Evolutionary conservation across 1,284 basidiomycete species (phyloP), one percentile per base, ranked within the genome.

Genomic region (Cryptococcus floricola): DNA sequence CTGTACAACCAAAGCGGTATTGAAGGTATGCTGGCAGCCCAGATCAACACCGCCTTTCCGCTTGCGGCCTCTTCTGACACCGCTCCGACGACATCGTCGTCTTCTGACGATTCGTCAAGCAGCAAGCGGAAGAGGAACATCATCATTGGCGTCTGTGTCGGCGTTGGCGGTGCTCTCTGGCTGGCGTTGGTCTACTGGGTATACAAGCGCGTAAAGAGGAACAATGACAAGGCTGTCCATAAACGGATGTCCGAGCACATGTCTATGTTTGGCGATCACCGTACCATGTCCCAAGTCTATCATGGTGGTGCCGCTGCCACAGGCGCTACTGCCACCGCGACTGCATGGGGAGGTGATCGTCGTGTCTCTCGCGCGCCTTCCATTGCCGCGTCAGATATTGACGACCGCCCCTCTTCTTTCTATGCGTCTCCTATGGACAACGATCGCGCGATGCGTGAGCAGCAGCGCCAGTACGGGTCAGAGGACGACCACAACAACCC

Each of bases 81-180:
- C 31, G 57, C 61, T 16, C 60, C 53, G 6, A 56, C 56, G 4
- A 51, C 60, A 5, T 51, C 56, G n/a, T 38, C 50, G 9, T 53
- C 62, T 34, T 53, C 45, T 7, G 43, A 52, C 38, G 43, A 46
- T 6, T 55, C 55, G 5, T 57, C 55, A 14, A 51, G 49, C n/a
- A 54, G 48, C 50, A 68, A 60, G 18, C 64, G 67, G 19, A 73
- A 68, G 53, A 47, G 70, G 50, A 70, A 76, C 60, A 74, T 75
- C 57, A 77, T 77, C 55, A 77, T 77, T 51, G 77, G 76, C 28
- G 75, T 78, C 13, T 77, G 75, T 46, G 77, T 78, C 25, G 68
- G 67, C 44, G 57, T 78, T 19, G 77, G 76, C 31, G 74, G 74
- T 41, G 39, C 69, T 10, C 61, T 78, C 14, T 78, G 76, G 77